phyloP scores from a whole-genome alignment of 176 grass and related monocot genomes.

The Poa annua region DNA sequence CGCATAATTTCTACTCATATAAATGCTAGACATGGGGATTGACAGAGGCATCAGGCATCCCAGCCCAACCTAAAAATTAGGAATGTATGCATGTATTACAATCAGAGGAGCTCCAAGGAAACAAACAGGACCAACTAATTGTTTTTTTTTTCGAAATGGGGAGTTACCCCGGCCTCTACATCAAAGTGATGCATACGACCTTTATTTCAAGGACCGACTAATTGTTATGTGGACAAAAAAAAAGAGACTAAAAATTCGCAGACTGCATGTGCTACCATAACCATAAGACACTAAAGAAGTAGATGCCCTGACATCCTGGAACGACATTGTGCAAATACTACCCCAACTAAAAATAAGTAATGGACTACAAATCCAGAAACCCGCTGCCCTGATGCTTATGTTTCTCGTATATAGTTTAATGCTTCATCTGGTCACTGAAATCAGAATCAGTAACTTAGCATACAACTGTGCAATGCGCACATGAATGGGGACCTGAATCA shows the following conservation, averaged over 20 bases:
- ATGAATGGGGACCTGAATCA: background rate
- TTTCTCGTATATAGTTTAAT: conserved; percentile 23
- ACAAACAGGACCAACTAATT: background rate
- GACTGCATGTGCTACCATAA: background rate
- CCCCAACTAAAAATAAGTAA: conserved; percentile 2
- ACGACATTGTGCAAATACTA: no score
- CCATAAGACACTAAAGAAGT: background rate
- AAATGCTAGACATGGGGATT: background rate
- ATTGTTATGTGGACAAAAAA: background rate
- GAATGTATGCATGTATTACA: background rate
- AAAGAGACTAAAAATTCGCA: background rate
- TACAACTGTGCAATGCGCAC: background rate
- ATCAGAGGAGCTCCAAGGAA: background rate
- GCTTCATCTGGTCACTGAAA: conserved; percentile 24
- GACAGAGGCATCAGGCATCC: background rate
- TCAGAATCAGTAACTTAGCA: conserved; percentile 1
- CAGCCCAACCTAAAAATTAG: background rate
- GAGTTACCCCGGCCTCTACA: no score
- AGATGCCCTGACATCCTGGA: background rate
- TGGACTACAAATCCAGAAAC: conserved; percentile 4
- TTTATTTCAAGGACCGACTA: background rate
- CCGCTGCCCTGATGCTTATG: background rate
- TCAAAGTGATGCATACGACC: no score
- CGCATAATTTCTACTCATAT: background rate
- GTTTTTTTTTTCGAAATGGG: no score